These are phyloP conservation scores for Colletotrichum phormii DNA, from an alignment of 2,329 filamentous ascomycete genomes.

Conservation along the genomic window DNA sequence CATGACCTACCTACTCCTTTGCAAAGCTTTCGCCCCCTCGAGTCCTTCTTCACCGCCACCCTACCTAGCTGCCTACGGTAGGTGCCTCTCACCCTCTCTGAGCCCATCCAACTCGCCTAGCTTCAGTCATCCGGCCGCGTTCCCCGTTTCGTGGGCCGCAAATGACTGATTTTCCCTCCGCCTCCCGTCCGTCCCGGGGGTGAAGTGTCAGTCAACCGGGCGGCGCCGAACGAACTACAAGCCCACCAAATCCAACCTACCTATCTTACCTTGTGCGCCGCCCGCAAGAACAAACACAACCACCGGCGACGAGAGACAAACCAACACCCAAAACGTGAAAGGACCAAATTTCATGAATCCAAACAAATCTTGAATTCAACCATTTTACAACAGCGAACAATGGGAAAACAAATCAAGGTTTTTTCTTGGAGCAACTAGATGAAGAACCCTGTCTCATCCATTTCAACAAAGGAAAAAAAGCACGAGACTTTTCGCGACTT, in stretches of 20 bases:
- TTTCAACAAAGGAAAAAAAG: background rate
- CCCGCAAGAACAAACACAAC: background rate
- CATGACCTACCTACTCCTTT: too few species aligned
- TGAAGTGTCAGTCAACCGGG: background rate
- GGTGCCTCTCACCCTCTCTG: too few species aligned
- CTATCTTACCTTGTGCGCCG: too few species aligned
- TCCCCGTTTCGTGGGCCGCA: background rate
- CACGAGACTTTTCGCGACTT: too few species aligned
- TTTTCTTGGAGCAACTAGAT: background rate
- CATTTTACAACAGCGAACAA: background rate
- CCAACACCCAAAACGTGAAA: background rate
- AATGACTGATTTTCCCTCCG: background rate
- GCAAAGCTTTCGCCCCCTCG: background rate
- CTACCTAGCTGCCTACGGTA: background rate
- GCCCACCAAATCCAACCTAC: background rate
- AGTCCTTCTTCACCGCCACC: constrained; percentile 17
- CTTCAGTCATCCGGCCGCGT: background rate
- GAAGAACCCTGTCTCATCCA: background rate
- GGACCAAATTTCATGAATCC: background rate
- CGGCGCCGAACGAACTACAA: background rate
- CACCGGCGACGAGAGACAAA: background rate
- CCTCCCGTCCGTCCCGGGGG: background rate
- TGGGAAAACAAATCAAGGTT: background rate
- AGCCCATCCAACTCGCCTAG: background rate
- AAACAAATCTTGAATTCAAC: background rate